A percentile compares a stretch with the other conserved stretches of the same genome.
phyloP scores from a whole-genome alignment of 108 stramenopile genomes.

The Fistulifera solaris region DNA sequence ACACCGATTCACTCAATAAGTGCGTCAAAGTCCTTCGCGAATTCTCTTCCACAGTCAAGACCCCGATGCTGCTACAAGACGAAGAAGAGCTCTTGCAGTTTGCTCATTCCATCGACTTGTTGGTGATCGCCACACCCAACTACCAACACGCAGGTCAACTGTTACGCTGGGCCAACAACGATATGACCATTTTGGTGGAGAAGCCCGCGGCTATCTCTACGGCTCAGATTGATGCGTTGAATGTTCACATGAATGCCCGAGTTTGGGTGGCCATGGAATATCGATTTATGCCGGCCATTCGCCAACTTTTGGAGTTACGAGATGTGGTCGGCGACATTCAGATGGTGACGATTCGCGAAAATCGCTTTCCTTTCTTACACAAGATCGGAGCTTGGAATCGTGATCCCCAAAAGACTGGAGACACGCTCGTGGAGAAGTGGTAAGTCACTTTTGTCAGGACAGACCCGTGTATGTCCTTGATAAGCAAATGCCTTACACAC shows the following conservation, averaged over 20 bases:
- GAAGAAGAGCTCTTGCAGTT: slow-evolving; percentile 51
- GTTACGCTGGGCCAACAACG: slow-evolving; percentile 41
- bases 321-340: slow-evolving; percentile 67
- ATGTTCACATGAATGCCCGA: slow-evolving; percentile 35
- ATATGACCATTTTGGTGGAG: slow-evolving; percentile 63
- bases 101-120: slow-evolving; percentile 58
- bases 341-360: slow-evolving; percentile 77
- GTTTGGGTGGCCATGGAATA: slow-evolving; percentile 89
- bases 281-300: slow-evolving; percentile 76
- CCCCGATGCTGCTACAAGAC: slow-evolving; percentile 28
- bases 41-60: slow-evolving; percentile 9
- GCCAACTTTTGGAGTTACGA: slow-evolving; percentile 50
- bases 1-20: slow-evolving; percentile 31
- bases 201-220: slow-evolving; percentile 74
- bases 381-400: slow-evolving; percentile 79
- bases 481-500: no score
- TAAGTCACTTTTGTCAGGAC: no score
- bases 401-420: slow-evolving; percentile 60
- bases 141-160: slow-evolving; percentile 66
- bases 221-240: slow-evolving; percentile 46
- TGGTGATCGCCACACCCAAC: slow-evolving; percentile 77
- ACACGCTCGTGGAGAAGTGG: slow-evolving; percentile 78
- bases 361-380: slow-evolving; percentile 74
- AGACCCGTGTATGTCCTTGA: no score
- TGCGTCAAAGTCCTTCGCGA: slow-evolving; percentile 25